Percentiles rank a stretch among this genome's conserved stretches.
phyloP scores from a whole-genome alignment of 768 basidiomycete genomes.

The Cyathus striatus region DNA sequence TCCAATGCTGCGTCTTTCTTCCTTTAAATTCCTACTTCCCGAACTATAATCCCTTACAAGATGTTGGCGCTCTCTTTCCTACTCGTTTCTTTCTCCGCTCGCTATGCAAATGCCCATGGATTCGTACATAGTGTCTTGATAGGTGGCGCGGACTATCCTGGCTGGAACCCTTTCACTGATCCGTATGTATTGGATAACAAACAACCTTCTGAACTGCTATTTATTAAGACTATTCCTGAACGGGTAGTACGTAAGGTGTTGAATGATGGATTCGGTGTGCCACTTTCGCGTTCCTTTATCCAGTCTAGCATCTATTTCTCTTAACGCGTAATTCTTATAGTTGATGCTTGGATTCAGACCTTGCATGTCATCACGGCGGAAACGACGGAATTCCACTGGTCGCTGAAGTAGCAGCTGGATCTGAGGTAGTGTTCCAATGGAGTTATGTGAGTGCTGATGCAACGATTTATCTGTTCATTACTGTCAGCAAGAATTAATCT shows the following conservation, averaged over 20 bases:
- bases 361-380: constrained; percentile 40
- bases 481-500: constrained; percentile 5
- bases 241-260: constrained; percentile 27
- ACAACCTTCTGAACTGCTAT: constrained; percentile 4
- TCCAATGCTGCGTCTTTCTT: no score
- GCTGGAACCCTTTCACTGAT: constrained; percentile 35
- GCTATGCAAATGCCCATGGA: constrained; percentile 27
- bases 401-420: constrained; percentile 34
- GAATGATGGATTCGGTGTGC: constrained; percentile 27
- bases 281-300: neutral
- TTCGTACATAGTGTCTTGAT: constrained; percentile 26
- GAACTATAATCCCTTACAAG: no score
- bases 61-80: no score
- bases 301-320: constrained; percentile 1
- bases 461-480: neutral
- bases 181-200: constrained; percentile 18
- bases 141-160: constrained; percentile 23
- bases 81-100: constrained; percentile 6
- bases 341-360: constrained; percentile 25
- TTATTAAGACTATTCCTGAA: constrained; percentile 17
- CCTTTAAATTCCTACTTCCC: no score
- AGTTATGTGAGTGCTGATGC: constrained; percentile 26
- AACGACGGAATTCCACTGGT: constrained; percentile 27
- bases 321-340: constrained; percentile 4
- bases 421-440: constrained; percentile 38